Conservation (phyloP, 768 basidiomycete genomes). For the Psilocybe tampanensis region DNA sequence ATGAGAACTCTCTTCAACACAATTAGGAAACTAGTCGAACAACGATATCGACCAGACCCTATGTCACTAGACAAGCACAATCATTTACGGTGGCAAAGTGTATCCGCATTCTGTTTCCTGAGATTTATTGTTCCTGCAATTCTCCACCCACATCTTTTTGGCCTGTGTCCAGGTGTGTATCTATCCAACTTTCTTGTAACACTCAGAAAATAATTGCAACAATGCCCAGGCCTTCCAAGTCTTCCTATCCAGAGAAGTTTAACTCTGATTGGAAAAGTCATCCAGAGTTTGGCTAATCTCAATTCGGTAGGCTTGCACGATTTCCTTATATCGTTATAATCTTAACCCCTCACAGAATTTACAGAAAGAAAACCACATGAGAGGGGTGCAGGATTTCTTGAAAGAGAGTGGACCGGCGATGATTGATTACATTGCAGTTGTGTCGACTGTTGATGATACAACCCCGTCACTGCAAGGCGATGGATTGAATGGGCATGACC, state of each 20-base stretch:
- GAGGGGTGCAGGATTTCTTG: slow-evolving; percentile 74
- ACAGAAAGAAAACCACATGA: slow-evolving; percentile 84
- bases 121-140: slow-evolving; percentile 91
- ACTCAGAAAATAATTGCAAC: slow-evolving; percentile 6
- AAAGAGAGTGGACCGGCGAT: slow-evolving; percentile 64
- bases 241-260: slow-evolving; percentile 74
- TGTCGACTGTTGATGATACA: slow-evolving; percentile 54
- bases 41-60: slow-evolving; percentile 52
- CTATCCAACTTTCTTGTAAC: background rate
- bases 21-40: slow-evolving; percentile 73
- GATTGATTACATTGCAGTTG: slow-evolving; percentile 75
- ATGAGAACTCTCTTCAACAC: slow-evolving; percentile 70
- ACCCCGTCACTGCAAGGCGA: slow-evolving; percentile 25
- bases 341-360: slow-evolving; percentile 41
- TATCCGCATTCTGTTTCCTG: slow-evolving; percentile 88
- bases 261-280: slow-evolving; percentile 84
- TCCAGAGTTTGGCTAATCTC: slow-evolving; percentile 87
- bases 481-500: slow-evolving; percentile 47
- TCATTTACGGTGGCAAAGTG: slow-evolving; percentile 76
- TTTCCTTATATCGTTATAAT: background rate
- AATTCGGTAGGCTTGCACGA: slow-evolving; percentile 54
- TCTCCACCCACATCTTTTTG: slow-evolving; percentile 85
- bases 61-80: slow-evolving; percentile 43
- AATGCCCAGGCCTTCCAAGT: slow-evolving; percentile 60
- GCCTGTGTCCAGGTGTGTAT: slow-evolving; percentile 67